Conservation (phyloP, 768 basidiomycete genomes). For the Cyclocybe aegerita region DNA sequence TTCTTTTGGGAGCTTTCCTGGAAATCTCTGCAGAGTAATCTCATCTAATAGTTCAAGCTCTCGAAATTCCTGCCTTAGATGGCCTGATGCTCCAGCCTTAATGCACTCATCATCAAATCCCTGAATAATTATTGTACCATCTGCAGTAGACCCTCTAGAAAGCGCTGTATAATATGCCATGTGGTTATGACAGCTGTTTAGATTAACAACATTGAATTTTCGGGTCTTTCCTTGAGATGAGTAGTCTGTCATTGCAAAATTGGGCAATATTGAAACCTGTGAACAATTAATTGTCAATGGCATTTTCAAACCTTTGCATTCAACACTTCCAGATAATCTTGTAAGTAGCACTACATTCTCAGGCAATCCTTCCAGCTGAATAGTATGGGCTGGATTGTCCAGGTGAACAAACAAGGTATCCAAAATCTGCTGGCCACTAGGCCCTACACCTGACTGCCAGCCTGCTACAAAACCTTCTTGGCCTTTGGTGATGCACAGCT, state of each 20-base stretch:
- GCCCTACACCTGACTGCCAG: conserved; percentile 22
- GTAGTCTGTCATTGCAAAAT: conserved; percentile 34
- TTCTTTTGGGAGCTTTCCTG: background rate
- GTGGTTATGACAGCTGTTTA: conserved; percentile 16
- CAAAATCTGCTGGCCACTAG: conserved; percentile 19
- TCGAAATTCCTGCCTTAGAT: conserved; percentile 23
- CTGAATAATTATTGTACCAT: conserved; percentile 25
- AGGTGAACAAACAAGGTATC: conserved; percentile 30
- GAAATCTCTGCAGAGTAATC: conserved; percentile 20
- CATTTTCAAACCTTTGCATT: conserved; percentile 15
- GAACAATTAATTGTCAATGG: conserved; percentile 8
- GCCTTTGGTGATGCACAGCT: conserved; percentile 35
- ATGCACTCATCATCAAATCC: conserved; percentile 20
- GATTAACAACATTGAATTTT: conserved; percentile 23
- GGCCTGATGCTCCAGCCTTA: conserved; percentile 12
- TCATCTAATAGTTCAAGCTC: conserved; percentile 28
- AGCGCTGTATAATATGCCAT: conserved; percentile 23
- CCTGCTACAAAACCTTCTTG: conserved; percentile 29
- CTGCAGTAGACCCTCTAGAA: conserved; percentile 24
- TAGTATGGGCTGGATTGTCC: conserved; percentile 17
- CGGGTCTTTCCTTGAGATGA: conserved; percentile 27
- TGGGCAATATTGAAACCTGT: conserved; percentile 26
- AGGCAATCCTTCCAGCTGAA: conserved; percentile 26
- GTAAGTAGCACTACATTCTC: conserved; percentile 30
- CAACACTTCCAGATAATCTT: background rate